Conservation (phyloP, 2,329 filamentous ascomycete genomes). For the Scortechinia acanthostroma region DNA sequence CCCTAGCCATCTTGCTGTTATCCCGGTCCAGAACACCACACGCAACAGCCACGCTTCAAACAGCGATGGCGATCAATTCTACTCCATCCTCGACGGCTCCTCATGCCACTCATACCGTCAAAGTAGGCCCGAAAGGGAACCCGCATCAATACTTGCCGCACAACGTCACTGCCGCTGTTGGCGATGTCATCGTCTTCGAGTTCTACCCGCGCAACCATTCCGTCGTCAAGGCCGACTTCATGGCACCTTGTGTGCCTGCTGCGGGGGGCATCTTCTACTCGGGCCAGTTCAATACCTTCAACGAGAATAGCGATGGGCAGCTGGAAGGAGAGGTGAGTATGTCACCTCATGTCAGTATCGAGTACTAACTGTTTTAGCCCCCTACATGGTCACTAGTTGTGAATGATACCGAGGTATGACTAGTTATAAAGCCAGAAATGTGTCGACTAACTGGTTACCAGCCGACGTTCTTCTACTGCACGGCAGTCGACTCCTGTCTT, state of each 20-base stretch:
- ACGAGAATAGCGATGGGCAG: background rate
- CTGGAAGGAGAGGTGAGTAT: background rate
- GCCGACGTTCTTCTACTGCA: slow-evolving; percentile 2
- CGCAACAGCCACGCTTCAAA: too few relatives aligned
- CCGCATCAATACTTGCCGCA: background rate
- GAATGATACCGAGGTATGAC: slow-evolving; percentile 1
- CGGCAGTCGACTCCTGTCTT: background rate
- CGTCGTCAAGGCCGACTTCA: background rate
- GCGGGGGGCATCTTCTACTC: background rate
- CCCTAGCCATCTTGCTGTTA: too few relatives aligned
- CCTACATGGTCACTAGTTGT: background rate
- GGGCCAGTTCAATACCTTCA: background rate
- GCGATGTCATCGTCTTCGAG: background rate
- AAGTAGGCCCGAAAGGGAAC: background rate
- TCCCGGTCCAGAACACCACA: too few relatives aligned
- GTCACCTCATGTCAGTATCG: background rate
- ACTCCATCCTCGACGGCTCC: background rate
- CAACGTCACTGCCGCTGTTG: background rate
- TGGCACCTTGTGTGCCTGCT: background rate
- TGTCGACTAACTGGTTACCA: background rate
- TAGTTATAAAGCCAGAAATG: background rate
- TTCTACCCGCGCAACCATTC: slow-evolving; percentile 1
- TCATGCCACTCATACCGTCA: background rate
- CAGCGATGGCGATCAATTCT: too few relatives aligned
- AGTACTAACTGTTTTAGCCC: background rate